Conservation (phyloP, 1,284 basidiomycete genomes). For the Fomitopsis schrenkii region DNA sequence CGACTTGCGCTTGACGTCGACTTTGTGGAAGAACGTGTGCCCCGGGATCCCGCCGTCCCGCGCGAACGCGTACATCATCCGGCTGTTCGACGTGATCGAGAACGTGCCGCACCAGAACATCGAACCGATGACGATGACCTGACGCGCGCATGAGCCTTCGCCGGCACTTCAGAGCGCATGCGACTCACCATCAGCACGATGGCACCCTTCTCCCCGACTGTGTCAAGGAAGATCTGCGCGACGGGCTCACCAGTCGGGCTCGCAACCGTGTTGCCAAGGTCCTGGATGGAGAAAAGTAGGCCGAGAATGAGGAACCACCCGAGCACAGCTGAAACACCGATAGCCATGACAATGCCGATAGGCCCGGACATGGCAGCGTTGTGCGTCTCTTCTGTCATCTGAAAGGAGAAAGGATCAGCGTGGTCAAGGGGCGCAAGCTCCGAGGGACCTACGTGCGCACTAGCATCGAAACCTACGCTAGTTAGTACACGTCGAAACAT, state of each 20-base stretch:
- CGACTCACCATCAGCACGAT: constrained; percentile 61
- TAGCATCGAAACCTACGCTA: constrained; percentile 61
- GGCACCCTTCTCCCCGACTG: constrained; percentile 65
- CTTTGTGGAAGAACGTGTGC: constrained; percentile 61
- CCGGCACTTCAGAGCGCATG: not conserved
- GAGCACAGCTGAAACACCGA: constrained; percentile 68
- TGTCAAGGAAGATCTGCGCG: constrained; percentile 72
- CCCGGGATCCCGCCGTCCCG: constrained; percentile 70
- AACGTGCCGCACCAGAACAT: constrained; percentile 77
- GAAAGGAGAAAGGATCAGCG: constrained; percentile 1
- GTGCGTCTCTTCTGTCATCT: constrained; percentile 78
- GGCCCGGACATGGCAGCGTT: constrained; percentile 69
- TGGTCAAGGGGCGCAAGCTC: not conserved
- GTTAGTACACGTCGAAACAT: not conserved
- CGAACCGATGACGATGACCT: constrained; percentile 59
- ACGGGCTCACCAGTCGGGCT: constrained; percentile 64
- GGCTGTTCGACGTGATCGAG: constrained; percentile 71
- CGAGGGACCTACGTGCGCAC: constrained; percentile 50
- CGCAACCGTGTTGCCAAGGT: constrained; percentile 50
- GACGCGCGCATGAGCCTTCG: not conserved
- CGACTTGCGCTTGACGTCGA: constrained; percentile 52
- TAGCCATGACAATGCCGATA: constrained; percentile 66
- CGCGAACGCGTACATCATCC: constrained; percentile 79
- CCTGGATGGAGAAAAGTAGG: constrained; percentile 73
- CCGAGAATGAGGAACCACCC: constrained; percentile 73